Conservation (phyloP, 805 yeast genomes). For the Metschnikowia bowlesiae region DNA sequence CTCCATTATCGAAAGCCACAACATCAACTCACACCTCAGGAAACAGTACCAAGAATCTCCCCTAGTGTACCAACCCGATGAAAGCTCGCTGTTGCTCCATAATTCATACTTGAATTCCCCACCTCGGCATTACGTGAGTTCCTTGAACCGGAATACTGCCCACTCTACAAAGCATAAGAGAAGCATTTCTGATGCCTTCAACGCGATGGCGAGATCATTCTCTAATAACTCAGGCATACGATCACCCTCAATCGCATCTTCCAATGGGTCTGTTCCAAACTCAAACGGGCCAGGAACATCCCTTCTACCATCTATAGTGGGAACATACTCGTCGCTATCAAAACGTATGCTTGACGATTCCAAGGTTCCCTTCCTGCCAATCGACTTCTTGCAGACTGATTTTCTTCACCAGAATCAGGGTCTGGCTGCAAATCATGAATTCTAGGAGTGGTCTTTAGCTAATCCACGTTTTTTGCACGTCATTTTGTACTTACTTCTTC, state of each 20-base stretch:
- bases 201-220: conserved; percentile 17
- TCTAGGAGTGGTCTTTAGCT: not conserved
- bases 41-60: not conserved
- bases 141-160: conserved; percentile 8
- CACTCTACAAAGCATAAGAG: conserved; percentile 2
- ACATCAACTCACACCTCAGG: not conserved
- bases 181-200: conserved; percentile 18
- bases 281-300: conserved; percentile 22
- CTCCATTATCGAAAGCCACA: not conserved
- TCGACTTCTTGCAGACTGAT: conserved; percentile 36
- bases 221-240: conserved; percentile 10
- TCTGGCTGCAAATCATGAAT: conserved; percentile 5
- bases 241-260: conserved; percentile 10
- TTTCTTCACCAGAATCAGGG: conserved; percentile 14
- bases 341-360: conserved; percentile 33
- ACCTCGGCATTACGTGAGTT: conserved; percentile 16
- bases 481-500: not conserved
- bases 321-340: conserved; percentile 34
- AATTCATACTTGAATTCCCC: conserved; percentile 12
- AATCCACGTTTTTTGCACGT: not conserved
- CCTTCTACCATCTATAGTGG: conserved; percentile 38
- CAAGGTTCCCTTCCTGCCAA: conserved; percentile 39
- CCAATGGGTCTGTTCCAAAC: conserved; percentile 4
- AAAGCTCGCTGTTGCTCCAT: conserved; percentile 10
- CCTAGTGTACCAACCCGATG: conserved; percentile 5